Base-by-base conservation (phyloP, 1,284 basidiomycete genomes). In the Exobasidium cylindrosporum region DNA sequence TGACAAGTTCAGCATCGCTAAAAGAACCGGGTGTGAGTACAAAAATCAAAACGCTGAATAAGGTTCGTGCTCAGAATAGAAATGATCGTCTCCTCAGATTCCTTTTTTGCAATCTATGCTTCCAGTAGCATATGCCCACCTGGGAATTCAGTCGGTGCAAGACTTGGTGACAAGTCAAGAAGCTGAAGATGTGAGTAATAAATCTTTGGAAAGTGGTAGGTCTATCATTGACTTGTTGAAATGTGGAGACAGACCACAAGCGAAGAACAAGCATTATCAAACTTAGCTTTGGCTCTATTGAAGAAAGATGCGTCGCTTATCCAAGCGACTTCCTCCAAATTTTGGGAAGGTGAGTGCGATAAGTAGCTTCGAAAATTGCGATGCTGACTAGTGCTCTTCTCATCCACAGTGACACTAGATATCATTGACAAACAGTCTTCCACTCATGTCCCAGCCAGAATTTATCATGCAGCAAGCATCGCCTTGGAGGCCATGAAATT, bases 11-110 rank as follows among this genome's bases (percentile, higher is more conserved):
- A 24, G 23, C 29, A 7, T 7, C 47, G 7, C 7, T 14, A 31
- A 24, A 50, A 23, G 47, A 50, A 7, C 47, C 47, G 21, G 47
- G 47, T 24, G 35, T 58, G 62, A 45, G 45, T 66, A 4, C 65
- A 66, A 13, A n/a, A n/a, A n/a, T 55, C 62, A 4, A 45, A 7
- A 7, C 17, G 35, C 35, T 40, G 35, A 40, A 40, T 17, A 17
- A 40, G 35, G 35, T 40, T 17, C 35, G 35, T 40, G 35, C 17
- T 10, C 35, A 10, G 17, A 40, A 7, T 10, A 40, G 7, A 7
- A 17, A 40, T 40, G 35, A 40, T 40, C 35, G n/a, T 40, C 17
- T 40, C 35, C 35, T 40, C 35, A 40, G 35, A 7, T 40, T 7
- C 10, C 7, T 17, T 40, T 10, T 17, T 17, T 40, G 35, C 35